phyloP scores from a whole-genome alignment of 208 protist genomes.

The Crithidia bombi region DNA sequence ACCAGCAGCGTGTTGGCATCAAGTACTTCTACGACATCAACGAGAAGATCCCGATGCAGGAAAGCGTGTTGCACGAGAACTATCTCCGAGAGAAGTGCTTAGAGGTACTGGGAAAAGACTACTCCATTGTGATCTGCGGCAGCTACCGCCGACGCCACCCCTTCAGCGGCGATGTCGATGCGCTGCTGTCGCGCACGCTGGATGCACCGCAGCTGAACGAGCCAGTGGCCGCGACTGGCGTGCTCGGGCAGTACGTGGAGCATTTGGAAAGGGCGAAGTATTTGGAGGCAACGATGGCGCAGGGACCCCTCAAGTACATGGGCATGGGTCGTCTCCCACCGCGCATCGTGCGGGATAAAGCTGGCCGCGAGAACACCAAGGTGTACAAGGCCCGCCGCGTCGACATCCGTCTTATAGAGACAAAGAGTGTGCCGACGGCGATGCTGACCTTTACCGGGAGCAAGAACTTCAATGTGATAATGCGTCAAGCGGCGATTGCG shows the following conservation, averaged over 20 bases:
- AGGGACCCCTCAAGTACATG: slow-evolving; percentile 91
- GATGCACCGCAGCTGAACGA: slow-evolving; percentile 56
- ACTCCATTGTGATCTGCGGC: slow-evolving; percentile 84
- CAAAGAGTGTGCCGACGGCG: slow-evolving; percentile 82
- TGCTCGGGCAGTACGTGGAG: slow-evolving; percentile 65
- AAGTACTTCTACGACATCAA: slow-evolving; percentile 93
- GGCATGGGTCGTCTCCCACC: slow-evolving; percentile 87
- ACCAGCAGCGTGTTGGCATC: slow-evolving; percentile 87
- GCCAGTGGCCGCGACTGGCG: slow-evolving; percentile 78
- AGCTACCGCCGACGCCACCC: slow-evolving; percentile 88
- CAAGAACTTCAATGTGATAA: slow-evolving; percentile 94
- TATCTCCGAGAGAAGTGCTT: slow-evolving; percentile 67
- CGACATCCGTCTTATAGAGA: slow-evolving; percentile 91
- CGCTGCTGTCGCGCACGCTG: slow-evolving; percentile 77
- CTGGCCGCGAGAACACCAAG: slow-evolving; percentile 71
- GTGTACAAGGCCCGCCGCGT: slow-evolving; percentile 90
- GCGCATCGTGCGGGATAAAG: slow-evolving; percentile 69
- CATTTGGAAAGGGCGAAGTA: slow-evolving; percentile 67
- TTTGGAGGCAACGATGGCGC: slow-evolving; percentile 89
- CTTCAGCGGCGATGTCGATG: slow-evolving; percentile 89
- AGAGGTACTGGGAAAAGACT: slow-evolving; percentile 69
- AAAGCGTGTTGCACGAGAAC: slow-evolving; percentile 88
- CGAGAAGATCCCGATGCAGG: slow-evolving; percentile 92
- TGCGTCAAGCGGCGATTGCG: slow-evolving; percentile 90
- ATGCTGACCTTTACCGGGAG: slow-evolving; percentile 94